A percentile compares a stretch with the other conserved stretches of the same genome.
Evolutionary conservation across 345 rosid species (phyloP).

Genomic region (Citrus inodora): DNA sequence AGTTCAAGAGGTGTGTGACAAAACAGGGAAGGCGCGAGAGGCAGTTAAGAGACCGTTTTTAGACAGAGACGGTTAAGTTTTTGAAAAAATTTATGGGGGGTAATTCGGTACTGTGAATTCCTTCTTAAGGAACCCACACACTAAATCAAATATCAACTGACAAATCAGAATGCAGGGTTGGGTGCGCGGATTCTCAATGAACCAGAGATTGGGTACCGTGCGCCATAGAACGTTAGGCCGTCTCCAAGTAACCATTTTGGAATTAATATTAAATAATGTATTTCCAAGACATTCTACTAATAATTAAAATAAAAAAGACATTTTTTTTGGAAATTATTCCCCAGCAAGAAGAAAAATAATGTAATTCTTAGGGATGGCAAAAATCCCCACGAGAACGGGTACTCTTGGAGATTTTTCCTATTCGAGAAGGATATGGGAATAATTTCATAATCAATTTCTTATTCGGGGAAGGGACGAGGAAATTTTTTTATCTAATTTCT

Average conservation of each 20-base stretch:
- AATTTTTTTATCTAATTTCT: too few relatives aligned
- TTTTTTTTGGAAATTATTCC: not conserved
- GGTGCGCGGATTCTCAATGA: not conserved
- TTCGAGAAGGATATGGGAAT: too few relatives aligned
- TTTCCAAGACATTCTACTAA: not conserved
- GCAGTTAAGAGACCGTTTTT: constrained; percentile 39
- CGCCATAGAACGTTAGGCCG: too few relatives aligned
- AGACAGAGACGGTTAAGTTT: constrained; percentile 19
- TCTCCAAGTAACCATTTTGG: too few relatives aligned
- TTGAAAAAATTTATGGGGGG: not conserved
- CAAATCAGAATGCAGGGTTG: not conserved
- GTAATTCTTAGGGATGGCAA: not conserved
- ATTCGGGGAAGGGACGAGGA: too few relatives aligned
- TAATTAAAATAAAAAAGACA: not conserved
- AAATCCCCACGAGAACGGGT: too few relatives aligned
- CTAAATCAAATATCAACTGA: not conserved
- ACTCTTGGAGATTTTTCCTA: too few relatives aligned
- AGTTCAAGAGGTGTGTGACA: not conserved
- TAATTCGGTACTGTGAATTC: not conserved
- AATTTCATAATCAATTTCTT: too few relatives aligned
- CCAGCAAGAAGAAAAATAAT: not conserved
- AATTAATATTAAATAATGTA: not conserved
- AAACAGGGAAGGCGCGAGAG: constrained; percentile 19
- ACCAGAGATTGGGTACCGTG: not conserved
- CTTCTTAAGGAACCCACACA: not conserved